Base-by-base conservation (phyloP, 2,329 filamentous ascomycete species). In the Aspergillus awamori region DNA sequence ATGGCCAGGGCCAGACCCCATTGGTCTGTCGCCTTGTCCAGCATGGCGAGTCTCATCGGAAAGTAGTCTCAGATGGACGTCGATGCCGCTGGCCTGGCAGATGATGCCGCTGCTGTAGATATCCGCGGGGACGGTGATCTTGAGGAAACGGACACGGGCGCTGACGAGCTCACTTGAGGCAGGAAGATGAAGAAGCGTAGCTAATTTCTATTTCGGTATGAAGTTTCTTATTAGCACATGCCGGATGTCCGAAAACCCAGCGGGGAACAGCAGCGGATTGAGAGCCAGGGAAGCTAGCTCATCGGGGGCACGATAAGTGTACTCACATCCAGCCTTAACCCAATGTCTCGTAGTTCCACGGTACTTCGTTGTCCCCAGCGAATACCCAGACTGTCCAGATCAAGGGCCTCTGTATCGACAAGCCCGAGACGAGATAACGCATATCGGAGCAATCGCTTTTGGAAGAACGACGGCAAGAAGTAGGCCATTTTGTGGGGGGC, bases 391-490 rank as follows among this genome's bases (percentile, higher is more conserved):
- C 92, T 92, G 66, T 95, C 92, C 63, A 95, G 84, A 71, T 97
- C 91, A 67, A 97, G 81, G 11, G 90, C 89, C 72, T 96, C 90
- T 60, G 92, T 90, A 72, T 98, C 95, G 62, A 99, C 86, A 58
- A 97, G 83, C 69, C 96, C 93, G 61, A 97, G 83, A 60, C 89
- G 88, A 24, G 90, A 89, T 45, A 99, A 82, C 53, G 89, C 92
- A 81, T 95, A 97, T 68, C 92, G 89, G 66, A 98, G 85, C 70
- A 98, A 84, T 76, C 90, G 88, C 84, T 95, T 96, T 80, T 93
- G 91, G 82, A 96, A 81, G 68, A 83, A 92, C 68, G 87, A 91
- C 65, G 92, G 88, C 71, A 95, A 85, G 74, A 91, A 87, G 74
- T 85, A 88, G 57, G 89, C 87, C 90, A 93, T 93, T 76, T 68